Evolutionary conservation across 805 yeast species (phyloP), one percentile per base, ranked within the genome.

Genomic region (Kuraishia borneana): DNA sequence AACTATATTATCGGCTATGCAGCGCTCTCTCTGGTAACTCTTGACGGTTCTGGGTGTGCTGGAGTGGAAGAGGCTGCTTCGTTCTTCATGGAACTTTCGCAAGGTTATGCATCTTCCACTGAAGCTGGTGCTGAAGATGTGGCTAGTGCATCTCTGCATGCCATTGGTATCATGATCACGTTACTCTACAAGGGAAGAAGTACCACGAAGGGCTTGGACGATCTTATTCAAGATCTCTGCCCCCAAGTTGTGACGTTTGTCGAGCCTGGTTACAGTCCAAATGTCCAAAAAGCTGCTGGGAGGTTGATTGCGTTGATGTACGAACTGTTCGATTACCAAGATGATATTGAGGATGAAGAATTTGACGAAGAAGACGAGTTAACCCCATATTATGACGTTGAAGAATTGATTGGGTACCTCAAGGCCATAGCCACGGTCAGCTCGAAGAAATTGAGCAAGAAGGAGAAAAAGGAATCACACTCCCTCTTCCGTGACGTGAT

Each of bases 401-500:
- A 65, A 32, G 68, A 66, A 18, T 45, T 76, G 7, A 49, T 58
- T 21, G 46, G 52, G 16, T 58, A 58, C 3, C 49, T 72, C 21
- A 57, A 59, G 18, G 54, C 62, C 23, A 55, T 76, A 29, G 55
- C 70, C 1, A 66, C 63, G 29, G 65, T 70, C 17, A 70, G 81
- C 0, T 60, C 76, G 4, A 75, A 76, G 38, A 70, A 64, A 34
- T 48, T 75, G 3, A 68, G 78, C 19, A 79, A 79, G 43, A 73
- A 70, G 46, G 83, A 76, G 40, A 77, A 73, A 48, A 68, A 67
- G 39, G 74, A 69, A 26, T 60, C 72, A 18, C 71, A 73, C 40
- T 68, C 83, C 1, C 61, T 77, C 1, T 73, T 76, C 50, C 61
- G 76, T 46, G 80, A 77, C 39, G 72, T 76, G 14, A 50, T 66